These are phyloP conservation scores for Erodium moschatum DNA, from an alignment of 441 rosid genomes.

Conservation along the genomic window DNA sequence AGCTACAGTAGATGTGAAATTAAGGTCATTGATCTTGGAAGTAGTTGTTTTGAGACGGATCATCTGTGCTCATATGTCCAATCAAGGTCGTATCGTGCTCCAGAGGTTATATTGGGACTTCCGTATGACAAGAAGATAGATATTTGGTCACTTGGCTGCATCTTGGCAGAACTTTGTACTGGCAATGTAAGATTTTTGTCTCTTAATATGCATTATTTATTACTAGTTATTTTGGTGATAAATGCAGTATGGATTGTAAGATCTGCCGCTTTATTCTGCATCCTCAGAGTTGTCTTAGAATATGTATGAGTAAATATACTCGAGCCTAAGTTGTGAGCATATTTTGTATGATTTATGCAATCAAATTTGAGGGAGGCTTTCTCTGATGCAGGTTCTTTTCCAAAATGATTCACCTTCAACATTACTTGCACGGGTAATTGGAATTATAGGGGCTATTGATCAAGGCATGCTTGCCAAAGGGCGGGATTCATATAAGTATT, in stretches of 20 bases:
- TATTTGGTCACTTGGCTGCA: constrained; percentile 95
- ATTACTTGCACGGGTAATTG: no score
- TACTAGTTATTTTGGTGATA: neutral
- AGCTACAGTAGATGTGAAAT: no score
- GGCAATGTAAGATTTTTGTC: constrained; percentile 60
- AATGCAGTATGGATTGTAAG: neutral
- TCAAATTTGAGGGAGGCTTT: constrained; percentile 16
- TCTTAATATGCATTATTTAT: neutral
- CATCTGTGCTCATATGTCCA: no score
- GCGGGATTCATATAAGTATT: constrained; percentile 79
- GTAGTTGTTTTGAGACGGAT: no score
- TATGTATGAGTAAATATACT: neutral
- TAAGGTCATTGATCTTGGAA: no score
- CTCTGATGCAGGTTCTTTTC: constrained; percentile 52
- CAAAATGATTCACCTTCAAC: no score
- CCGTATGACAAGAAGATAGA: constrained; percentile 94
- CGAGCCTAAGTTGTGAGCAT: neutral
- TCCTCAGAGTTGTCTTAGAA: neutral
- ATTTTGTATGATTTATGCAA: constrained; percentile 1
- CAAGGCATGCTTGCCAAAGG: constrained; percentile 81
- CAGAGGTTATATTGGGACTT: no score
- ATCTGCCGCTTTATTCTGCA: neutral
- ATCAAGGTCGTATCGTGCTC: no score
- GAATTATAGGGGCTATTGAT: constrained; percentile 66
- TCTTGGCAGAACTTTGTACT: constrained; percentile 90